Conservation (phyloP, 2,329 filamentous ascomycete genomes). For the Raffaelea deltoideospora region DNA sequence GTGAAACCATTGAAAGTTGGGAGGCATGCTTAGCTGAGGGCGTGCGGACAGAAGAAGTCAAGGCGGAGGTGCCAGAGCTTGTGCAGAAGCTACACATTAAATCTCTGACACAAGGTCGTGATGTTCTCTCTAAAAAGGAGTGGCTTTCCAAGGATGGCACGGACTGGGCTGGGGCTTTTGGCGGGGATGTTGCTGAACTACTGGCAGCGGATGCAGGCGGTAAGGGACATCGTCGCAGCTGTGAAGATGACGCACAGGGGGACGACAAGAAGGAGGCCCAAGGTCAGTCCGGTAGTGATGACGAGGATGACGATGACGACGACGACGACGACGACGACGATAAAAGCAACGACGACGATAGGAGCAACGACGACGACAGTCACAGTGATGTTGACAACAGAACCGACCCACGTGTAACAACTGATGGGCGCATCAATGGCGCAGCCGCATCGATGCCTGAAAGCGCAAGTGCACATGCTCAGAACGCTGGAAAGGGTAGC, state of each 20-base stretch:
- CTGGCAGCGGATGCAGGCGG: too few species aligned
- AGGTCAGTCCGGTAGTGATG: conserved; percentile 17
- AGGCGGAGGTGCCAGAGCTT: conserved; percentile 55
- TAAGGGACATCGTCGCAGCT: too few species aligned
- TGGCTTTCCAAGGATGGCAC: conserved; percentile 70
- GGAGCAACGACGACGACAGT: neutral
- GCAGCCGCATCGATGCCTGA: neutral
- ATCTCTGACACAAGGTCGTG: conserved; percentile 63
- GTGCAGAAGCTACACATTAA: conserved; percentile 68
- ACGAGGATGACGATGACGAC: conserved; percentile 7
- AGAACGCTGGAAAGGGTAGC: too few species aligned
- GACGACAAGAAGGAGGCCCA: conserved; percentile 24
- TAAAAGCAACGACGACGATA: conserved; percentile 3
- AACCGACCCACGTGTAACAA: neutral
- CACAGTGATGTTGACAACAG: neutral
- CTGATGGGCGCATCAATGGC: neutral
- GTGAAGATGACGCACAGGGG: conserved; percentile 16
- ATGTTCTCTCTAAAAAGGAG: conserved; percentile 61
- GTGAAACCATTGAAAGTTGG: conserved; percentile 91
- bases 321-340: conserved; percentile 2
- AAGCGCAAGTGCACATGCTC: too few species aligned
- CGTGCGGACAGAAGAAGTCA: conserved; percentile 56
- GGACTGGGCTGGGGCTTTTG: conserved; percentile 81
- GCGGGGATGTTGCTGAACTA: conserved; percentile 49
- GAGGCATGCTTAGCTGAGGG: conserved; percentile 83